These are phyloP conservation scores for Ustilago shanxiensis DNA, from an alignment of 1,284 basidiomycete species.

Conservation along the genomic window DNA sequence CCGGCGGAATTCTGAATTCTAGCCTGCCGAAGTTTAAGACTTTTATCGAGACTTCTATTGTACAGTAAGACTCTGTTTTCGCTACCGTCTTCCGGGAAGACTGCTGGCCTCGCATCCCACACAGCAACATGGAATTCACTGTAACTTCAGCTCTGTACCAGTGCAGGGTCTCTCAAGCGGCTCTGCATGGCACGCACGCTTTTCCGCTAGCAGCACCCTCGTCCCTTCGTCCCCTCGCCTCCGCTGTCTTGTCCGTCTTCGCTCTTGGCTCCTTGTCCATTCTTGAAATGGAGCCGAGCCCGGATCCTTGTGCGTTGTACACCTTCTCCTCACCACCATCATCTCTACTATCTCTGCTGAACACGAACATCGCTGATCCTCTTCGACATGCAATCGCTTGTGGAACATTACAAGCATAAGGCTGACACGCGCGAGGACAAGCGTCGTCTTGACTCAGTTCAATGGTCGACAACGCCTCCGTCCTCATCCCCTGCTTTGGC, in stretches of 20 bases:
- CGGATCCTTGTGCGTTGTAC: background rate
- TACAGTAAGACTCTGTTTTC: background rate
- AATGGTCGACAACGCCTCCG: background rate
- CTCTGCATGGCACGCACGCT: background rate
- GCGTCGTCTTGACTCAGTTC: background rate
- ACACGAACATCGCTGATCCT: background rate
- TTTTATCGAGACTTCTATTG: background rate
- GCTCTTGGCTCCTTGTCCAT: too few species aligned
- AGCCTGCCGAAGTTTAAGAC: background rate
- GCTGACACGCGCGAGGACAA: background rate
- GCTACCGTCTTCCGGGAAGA: background rate
- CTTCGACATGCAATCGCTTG: background rate
- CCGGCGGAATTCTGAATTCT: background rate
- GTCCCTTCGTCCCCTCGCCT: background rate
- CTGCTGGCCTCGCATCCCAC: background rate
- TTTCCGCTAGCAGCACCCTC: background rate
- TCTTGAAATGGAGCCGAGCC: background rate
- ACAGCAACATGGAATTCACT: background rate
- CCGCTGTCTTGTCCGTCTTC: background rate
- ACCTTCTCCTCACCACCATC: background rate
- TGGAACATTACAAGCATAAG: background rate
- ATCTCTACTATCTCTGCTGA: background rate
- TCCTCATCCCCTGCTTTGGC: background rate
- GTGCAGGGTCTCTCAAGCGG: background rate
- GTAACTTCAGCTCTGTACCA: background rate